Evolutionary conservation across 2,329 filamentous ascomycete species (phyloP).

Genomic region (Calonectria naviculata): DNA sequence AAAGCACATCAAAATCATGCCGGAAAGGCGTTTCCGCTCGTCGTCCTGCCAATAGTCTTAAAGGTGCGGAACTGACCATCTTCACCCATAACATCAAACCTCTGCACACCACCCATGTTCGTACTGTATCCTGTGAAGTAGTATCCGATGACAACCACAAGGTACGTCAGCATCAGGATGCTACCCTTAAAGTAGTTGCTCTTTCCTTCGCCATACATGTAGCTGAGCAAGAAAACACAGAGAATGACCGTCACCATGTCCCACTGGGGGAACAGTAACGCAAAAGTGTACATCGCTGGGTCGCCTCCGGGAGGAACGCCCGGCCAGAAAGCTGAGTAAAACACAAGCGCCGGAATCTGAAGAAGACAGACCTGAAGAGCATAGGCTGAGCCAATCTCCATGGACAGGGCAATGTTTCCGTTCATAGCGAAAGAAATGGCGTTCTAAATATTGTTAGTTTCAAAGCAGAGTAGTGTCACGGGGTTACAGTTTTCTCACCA

Average conservation of each 20-base stretch:
- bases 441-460: constrained; percentile 66
- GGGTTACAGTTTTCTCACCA: constrained; percentile 67
- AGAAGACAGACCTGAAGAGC: constrained; percentile 95
- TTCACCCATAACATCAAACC: constrained; percentile 65
- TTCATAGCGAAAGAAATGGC: constrained; percentile 99
- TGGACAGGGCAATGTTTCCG: constrained; percentile 96
- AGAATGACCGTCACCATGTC: constrained; percentile 98
- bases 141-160: constrained; percentile 92
- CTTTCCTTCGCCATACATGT: constrained; percentile 98
- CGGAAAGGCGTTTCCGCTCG: constrained; percentile 43
- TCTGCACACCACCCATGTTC: constrained; percentile 54
- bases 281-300: constrained; percentile 74
- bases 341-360: constrained; percentile 91
- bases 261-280: constrained; percentile 97
- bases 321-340: constrained; percentile 86
- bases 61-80: constrained; percentile 63
- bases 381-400: constrained; percentile 99
- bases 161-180: constrained; percentile 90
- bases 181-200: constrained; percentile 99
- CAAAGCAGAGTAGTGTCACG: constrained; percentile 7
- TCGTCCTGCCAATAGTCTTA: constrained; percentile 64
- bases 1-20: constrained; percentile 22
- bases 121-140: constrained; percentile 77
- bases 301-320: constrained; percentile 50
- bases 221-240: constrained; percentile 94